Conservation (phyloP, 176 grass and related monocot genomes). For the Phragmites australis region DNA sequence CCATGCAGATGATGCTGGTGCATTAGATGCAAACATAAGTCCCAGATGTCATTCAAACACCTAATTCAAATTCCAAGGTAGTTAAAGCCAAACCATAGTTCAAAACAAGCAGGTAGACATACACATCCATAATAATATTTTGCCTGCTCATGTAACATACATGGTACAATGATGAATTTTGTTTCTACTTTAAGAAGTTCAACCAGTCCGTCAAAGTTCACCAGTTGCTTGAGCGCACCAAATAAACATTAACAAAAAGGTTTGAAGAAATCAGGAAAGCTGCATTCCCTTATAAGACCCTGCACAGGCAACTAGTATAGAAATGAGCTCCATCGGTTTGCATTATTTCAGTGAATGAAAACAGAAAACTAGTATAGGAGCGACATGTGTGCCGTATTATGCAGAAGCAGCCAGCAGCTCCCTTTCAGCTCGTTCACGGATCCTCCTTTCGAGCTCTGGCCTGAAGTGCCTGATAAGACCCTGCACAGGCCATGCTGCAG, state of each 20-base stretch:
- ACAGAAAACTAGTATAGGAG: slow-evolving; percentile 43
- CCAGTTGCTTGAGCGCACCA: slow-evolving; percentile 25
- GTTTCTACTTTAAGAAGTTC: slow-evolving; percentile 39
- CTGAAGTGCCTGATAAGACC: slow-evolving; percentile 95
- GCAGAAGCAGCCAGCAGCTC: slow-evolving; percentile 81
- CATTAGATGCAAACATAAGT: neutral
- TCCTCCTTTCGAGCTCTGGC: slow-evolving; percentile 89
- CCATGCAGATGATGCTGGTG: neutral
- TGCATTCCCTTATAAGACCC: slow-evolving; percentile 38
- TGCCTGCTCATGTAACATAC: slow-evolving; percentile 21
- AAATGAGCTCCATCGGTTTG: slow-evolving; percentile 61
- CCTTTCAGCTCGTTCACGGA: slow-evolving; percentile 71
- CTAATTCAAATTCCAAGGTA: neutral
- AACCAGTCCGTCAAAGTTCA: slow-evolving; percentile 38
- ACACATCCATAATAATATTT: slow-evolving; percentile 20
- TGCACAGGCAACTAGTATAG: no score
- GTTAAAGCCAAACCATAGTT: neutral
- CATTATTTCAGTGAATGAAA: slow-evolving; percentile 66
- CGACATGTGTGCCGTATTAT: slow-evolving; percentile 16
- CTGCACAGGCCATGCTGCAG: slow-evolving; percentile 91
- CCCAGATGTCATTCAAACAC: slow-evolving; percentile 20
- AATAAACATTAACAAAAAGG: slow-evolving; percentile 51
- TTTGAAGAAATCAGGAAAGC: slow-evolving; percentile 47
- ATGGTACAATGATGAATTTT: slow-evolving; percentile 22
- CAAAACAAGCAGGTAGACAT: neutral